Conservation (phyloP, 768 basidiomycete species). For the Neoboletus brunneissimus region DNA sequence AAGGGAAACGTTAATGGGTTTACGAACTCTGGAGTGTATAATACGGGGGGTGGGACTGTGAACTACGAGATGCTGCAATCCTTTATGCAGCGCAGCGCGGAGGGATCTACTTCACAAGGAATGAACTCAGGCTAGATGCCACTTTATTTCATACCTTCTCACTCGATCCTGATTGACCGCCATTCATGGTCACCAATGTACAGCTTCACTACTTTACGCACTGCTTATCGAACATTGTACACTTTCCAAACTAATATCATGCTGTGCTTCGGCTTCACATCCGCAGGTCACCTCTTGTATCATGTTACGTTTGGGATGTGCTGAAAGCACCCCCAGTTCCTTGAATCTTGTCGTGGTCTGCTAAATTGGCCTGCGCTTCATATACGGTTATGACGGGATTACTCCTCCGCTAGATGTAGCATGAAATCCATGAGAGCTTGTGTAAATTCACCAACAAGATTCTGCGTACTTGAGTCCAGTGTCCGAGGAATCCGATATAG, state of each 20-base stretch:
- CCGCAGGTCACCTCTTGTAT: no score
- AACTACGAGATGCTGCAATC: conserved; percentile 46
- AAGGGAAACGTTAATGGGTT: conserved; percentile 16
- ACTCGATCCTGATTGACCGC: not conserved
- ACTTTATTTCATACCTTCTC: not conserved
- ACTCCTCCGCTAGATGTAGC: conserved; percentile 57
- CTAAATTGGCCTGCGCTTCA: conserved; percentile 81
- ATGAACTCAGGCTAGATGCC: conserved; percentile 15
- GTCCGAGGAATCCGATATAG: conserved; percentile 83
- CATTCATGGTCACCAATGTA: not conserved
- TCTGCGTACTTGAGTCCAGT: conserved; percentile 66
- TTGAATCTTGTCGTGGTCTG: conserved; percentile 84
- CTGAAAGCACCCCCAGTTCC: conserved; percentile 66
- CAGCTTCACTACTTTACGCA: conserved; percentile 10
- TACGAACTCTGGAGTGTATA: conserved; percentile 21
- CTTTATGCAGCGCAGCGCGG: conserved; percentile 42
- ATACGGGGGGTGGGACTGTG: conserved; percentile 24
- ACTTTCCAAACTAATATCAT: not conserved
- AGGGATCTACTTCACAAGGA: conserved; percentile 27
- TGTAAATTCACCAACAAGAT: not conserved
- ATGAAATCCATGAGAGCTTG: not conserved
- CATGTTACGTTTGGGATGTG: conserved; percentile 45
- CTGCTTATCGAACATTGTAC: conserved; percentile 5
- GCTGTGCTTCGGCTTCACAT: no score
- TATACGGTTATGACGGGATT: conserved; percentile 84